These are phyloP conservation scores for Neurospora sp. DNA, from an alignment of 495 filamentous ascomycete species.

Conservation along the genomic window DNA sequence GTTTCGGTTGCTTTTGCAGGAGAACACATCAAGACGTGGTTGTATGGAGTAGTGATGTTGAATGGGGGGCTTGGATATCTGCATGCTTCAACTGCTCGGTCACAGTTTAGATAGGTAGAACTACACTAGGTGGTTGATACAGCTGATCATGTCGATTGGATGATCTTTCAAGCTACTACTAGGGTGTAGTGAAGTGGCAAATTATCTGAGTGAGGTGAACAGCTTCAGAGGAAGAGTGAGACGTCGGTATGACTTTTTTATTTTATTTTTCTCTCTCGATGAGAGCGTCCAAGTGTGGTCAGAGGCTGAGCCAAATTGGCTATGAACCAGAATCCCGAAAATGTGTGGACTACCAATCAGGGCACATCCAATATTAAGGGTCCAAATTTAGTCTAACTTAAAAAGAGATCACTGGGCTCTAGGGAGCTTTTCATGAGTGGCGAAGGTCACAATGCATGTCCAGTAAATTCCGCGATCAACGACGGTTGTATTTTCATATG, in stretches of 20 bases:
- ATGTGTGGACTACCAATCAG: neutral
- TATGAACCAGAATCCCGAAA: too few species aligned
- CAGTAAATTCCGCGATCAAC: neutral
- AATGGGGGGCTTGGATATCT: neutral
- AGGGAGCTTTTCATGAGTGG: neutral
- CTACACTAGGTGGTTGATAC: neutral
- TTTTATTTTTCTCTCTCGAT: neutral
- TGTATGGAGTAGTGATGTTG: neutral
- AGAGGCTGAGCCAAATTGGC: neutral
- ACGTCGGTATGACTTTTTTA: neutral
- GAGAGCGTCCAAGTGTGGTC: neutral
- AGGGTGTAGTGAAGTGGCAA: neutral
- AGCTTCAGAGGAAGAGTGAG: neutral
- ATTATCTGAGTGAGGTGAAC: neutral
- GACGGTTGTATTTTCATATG: neutral
- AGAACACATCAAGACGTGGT: neutral
- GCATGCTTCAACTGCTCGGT: neutral
- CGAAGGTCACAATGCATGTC: neutral
- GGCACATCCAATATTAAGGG: neutral
- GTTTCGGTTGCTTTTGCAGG: neutral
- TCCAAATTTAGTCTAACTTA: neutral
- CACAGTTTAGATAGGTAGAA: neutral
- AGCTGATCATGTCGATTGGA: neutral
- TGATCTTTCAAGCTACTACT: neutral
- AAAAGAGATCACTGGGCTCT: neutral